These are phyloP conservation scores for Pseudonectria foliicola DNA, from an alignment of 2,329 filamentous ascomycete genomes.

Conservation along the genomic window DNA sequence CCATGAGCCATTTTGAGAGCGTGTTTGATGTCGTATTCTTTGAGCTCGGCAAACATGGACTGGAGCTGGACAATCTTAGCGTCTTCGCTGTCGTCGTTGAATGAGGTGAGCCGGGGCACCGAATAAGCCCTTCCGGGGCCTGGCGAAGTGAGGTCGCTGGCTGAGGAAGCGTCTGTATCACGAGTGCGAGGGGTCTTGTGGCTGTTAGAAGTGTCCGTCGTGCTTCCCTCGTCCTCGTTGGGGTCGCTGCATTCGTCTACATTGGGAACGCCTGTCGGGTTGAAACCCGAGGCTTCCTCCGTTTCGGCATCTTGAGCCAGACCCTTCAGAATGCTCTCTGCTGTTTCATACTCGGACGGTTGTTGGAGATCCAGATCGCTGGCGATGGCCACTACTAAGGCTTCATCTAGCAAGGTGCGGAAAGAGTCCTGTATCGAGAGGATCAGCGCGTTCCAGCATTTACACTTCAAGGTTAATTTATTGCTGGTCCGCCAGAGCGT, in stretches of 20 bases:
- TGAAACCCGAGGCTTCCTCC: constrained; percentile 71
- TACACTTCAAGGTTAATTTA: not conserved
- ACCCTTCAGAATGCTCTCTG: constrained; percentile 53
- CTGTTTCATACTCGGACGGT: constrained; percentile 42
- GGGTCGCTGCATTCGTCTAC: constrained; percentile 19
- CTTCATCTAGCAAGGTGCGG: constrained; percentile 67
- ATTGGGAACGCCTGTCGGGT: constrained; percentile 64
- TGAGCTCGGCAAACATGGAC: constrained; percentile 66
- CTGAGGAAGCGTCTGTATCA: constrained; percentile 22
- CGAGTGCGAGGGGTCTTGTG: constrained; percentile 19
- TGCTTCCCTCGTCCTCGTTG: constrained; percentile 17
- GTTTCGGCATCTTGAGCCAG: constrained; percentile 56
- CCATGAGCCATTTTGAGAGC: constrained; percentile 61
- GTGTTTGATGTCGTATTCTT: constrained; percentile 56
- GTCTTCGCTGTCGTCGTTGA: constrained; percentile 41
- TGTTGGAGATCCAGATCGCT: constrained; percentile 63
- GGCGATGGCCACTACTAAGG: constrained; percentile 68
- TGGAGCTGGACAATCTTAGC: constrained; percentile 58
- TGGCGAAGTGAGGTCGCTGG: constrained; percentile 19
- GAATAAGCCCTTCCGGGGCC: constrained; percentile 13
- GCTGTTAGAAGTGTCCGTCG: constrained; percentile 21
- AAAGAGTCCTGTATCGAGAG: constrained; percentile 53
- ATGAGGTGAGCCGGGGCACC: constrained; percentile 26
- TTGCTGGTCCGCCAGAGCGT: not conserved
- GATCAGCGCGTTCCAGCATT: not conserved